A percentile compares a stretch with the other conserved stretches of the same genome.
These are phyloP conservation scores for Rhizoclosmatium sp. DNA, from an alignment of 192 early-diverging fungal species.

Conservation along the genomic window DNA sequence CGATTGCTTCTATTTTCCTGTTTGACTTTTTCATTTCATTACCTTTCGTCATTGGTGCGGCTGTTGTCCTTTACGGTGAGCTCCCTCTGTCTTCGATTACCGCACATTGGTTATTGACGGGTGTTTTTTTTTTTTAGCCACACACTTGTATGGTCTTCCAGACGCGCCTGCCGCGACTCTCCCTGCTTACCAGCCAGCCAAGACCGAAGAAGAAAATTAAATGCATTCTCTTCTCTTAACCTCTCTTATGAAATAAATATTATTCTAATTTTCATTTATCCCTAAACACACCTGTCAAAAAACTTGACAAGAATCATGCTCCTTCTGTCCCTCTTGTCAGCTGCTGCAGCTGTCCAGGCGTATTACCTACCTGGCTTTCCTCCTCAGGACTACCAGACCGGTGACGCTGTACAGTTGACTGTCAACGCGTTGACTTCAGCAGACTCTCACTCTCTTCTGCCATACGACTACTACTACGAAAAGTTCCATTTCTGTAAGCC, in stretches of 20 bases:
- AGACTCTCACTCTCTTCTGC: slow-evolving; percentile 53
- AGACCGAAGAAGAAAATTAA: background rate
- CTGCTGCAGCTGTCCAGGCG: slow-evolving; percentile 44
- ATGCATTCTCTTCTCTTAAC: background rate
- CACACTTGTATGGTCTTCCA: slow-evolving; percentile 54
- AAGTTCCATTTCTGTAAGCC: slow-evolving; percentile 87
- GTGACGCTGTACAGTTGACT: slow-evolving; percentile 73
- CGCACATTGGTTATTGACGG: background rate
- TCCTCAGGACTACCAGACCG: slow-evolving; percentile 79
- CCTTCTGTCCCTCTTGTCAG: background rate
- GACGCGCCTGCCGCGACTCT: background rate
- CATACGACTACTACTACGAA: slow-evolving; percentile 89
- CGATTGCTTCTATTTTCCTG: slow-evolving; percentile 79
- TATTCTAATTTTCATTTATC: too few species aligned
- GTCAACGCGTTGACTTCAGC: slow-evolving; percentile 87
- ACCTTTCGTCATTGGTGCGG: slow-evolving; percentile 76
- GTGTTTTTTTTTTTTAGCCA: slow-evolving; percentile 29
- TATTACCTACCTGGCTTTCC: slow-evolving; percentile 96
- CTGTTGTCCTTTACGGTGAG: slow-evolving; percentile 70
- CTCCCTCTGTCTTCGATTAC: slow-evolving; percentile 31
- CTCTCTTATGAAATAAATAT: too few species aligned
- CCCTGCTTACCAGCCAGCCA: too few species aligned
- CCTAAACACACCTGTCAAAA: too few species aligned
- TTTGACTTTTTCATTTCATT: slow-evolving; percentile 82
- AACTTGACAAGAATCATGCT: background rate